phyloP scores from a whole-genome alignment of 257 asterid genomes.

The Phtheirospermum japonicum region DNA sequence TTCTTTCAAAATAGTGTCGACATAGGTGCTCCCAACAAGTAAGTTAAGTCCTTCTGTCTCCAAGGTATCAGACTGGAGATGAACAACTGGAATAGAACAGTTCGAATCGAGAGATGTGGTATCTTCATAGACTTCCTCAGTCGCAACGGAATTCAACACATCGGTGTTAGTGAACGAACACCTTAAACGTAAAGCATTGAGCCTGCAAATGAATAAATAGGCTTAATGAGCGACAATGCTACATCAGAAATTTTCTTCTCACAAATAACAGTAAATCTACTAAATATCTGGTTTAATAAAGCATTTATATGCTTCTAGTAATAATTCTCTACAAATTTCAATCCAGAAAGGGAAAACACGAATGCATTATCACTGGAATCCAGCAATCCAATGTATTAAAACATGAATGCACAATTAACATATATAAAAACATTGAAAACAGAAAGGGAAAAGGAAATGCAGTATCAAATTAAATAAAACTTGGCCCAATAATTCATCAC shows the following conservation, averaged over 20 bases:
- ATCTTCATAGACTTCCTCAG: constrained; percentile 51
- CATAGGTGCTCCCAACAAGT: constrained; percentile 54
- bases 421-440: neutral
- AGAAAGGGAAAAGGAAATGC: neutral
- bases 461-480: neutral
- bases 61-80: constrained; percentile 55
- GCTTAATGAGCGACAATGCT: neutral
- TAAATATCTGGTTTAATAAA: constrained; percentile 10
- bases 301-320: neutral
- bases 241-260: neutral
- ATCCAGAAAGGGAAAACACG: too few species aligned
- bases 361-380: too few species aligned
- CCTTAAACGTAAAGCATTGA: constrained; percentile 37
- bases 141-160: constrained; percentile 46
- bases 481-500: too few species aligned
- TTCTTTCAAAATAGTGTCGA: constrained; percentile 74
- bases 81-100: constrained; percentile 59
- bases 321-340: neutral
- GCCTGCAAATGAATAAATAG: constrained; percentile 45
- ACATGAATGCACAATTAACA: too few species aligned
- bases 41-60: constrained; percentile 73
- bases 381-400: too few species aligned
- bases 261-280: constrained; percentile 12
- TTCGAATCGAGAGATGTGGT: constrained; percentile 41
- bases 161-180: constrained; percentile 69